Evolutionary conservation across 371 early-diverging fungal species (phyloP), one percentile per base, ranked within the genome.

Genomic region (Haplosporangium sp.): DNA sequence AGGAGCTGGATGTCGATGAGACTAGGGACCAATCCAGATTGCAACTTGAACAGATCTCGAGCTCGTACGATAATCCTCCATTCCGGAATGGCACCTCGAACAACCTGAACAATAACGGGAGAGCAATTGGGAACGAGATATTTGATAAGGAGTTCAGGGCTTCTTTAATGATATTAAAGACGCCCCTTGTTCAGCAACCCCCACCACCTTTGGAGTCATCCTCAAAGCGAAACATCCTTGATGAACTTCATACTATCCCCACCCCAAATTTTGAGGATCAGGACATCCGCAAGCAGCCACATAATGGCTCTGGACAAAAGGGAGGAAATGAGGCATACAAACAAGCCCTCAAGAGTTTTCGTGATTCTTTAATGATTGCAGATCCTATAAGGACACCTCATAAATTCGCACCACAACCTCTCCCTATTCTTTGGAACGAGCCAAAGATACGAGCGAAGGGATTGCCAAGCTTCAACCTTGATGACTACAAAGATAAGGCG

Each of bases 301-400:
- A 56, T 4, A 42, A 34, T n/a, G 61, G 45, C 13, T 19, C 42
- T 4, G 72, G 61, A 10, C 60, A 63, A 5, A 39, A 64, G 39
- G 58, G 65, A 40, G 61, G 59, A 5, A 63, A 60, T 3, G 79
- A 77, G 47, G 73, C 63, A 0, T 79, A 79, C 17, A 42, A 74
- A 48, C 45, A 15, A n/a, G 79, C 79, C 6, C 74, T 69, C 40
- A 79, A 72, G 57, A 74, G 74, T 37, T 79, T 79, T 40, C 27
- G 60, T 13, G 79, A 79, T 34, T 79, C 79, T 17, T 71, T 79
- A 50, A 79, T 71, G 63, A 50, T 79, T 4, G 79, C 79, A 35
- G 79, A 79, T 45, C 79, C 79, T n/a, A 71, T 79, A 57, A 79
- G 66, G 53, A 79, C 79, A 0, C 79, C 79, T 17, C 79, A 79